Conservation (phyloP, 192 early-diverging fungal species). For the Haplosporangium gracile region DNA sequence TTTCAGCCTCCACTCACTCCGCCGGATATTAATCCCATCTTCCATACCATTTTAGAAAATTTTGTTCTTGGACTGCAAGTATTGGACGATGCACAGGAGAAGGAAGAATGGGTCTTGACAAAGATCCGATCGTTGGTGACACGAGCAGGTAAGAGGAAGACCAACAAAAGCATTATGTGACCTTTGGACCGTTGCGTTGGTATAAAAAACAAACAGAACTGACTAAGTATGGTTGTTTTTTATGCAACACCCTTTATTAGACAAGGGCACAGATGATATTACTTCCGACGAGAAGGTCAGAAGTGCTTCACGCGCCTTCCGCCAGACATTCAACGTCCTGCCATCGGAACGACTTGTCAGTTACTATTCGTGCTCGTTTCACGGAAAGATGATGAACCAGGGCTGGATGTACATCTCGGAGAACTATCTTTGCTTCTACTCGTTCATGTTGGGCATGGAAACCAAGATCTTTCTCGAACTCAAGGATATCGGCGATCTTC, state of each 20-base stretch:
- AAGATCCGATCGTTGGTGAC: conserved; percentile 93
- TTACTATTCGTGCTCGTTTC: conserved; percentile 95
- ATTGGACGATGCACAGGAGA: conserved; percentile 83
- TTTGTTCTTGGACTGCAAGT: conserved; percentile 76
- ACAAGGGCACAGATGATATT: conserved; percentile 83
- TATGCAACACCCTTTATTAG: conserved; percentile 46
- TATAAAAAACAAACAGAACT: not conserved
- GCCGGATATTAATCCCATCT: conserved; percentile 5
- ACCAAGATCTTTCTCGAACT: conserved; percentile 93
- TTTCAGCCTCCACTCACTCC: not conserved
- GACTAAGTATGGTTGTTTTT: not conserved
- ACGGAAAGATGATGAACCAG: conserved; percentile 86
- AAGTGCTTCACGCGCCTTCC: conserved; percentile 88
- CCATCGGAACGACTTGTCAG: conserved; percentile 90
- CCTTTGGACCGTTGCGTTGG: not conserved
- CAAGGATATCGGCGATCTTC: conserved; percentile 91
- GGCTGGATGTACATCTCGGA: conserved; percentile 98
- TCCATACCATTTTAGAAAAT: conserved; percentile 68
- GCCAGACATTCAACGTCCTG: conserved; percentile 87
- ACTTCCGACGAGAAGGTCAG: conserved; percentile 89
- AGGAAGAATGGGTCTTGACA: conserved; percentile 88
- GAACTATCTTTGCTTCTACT: conserved; percentile 95
- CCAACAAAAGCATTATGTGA: not conserved
- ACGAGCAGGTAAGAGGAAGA: conserved; percentile 68
- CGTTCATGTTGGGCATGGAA: conserved; percentile 92